Evolutionary conservation across 1,284 basidiomycete species (phyloP), one percentile per base, ranked within the genome.

Genomic region (Peniophora sp.): DNA sequence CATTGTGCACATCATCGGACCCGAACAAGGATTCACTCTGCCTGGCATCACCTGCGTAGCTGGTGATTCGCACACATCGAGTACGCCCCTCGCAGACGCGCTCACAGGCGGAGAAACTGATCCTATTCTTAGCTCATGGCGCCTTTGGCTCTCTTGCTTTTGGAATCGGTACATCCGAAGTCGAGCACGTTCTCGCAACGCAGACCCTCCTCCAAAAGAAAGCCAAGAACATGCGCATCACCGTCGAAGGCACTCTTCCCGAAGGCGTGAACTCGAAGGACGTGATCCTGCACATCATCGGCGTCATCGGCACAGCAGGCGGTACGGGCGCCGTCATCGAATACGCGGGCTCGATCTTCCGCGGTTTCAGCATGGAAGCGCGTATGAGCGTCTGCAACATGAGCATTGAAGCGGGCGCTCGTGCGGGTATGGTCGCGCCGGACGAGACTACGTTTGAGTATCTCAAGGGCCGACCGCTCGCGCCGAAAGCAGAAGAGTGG

Each of bases 341-440:
- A 69, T 97, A 89, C 63, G 86, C 92, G 47, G 94, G 94, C 8
- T 89, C 88, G 1, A 90, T 94, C 50, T 92, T 97, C 69, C 89
- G 92, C 53, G 79, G 78, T 14, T 88, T 97, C 64, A 92, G 88
- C 62, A 95, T 97, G 92, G 94, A 97, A 67, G 92, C 89, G 37
- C 83, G 93, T 48, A 97, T 97, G 93, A 94, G 91, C 59, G 92
- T 93, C 58, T 97, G 93, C 71, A 97, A 97, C 73, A 97, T 97
- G 94, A 93, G 91, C 56, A 97, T 97, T 65, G 94, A 97, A 69
- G 95, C 85, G 53, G 94, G 94, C 63, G 95, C 94, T 56, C 83
- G 94, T 61, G 92, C 92, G 5, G 94, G 94, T 52, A 94, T 97
- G 92, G 82, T 97, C 56, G 94, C 93, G 10, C 93, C 94, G 1